Base-by-base conservation (phyloP, 116 monocot species). In the Cymodocea nodosa region DNA sequence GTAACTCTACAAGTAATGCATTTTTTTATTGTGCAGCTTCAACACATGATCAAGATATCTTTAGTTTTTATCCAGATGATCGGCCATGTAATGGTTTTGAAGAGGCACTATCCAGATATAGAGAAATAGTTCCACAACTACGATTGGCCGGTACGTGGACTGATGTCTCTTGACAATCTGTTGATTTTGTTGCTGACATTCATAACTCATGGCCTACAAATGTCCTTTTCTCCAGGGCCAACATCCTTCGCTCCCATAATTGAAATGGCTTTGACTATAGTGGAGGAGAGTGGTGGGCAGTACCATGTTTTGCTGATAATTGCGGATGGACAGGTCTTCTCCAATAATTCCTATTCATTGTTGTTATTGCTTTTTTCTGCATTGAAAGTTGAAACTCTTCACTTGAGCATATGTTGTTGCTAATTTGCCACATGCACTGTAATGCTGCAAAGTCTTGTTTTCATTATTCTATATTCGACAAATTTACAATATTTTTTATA, bases 241-340 rank as follows among this genome's bases (percentile, higher is more conserved):
- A 90, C 90, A 50, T 90, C 86, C 4, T 90, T 90, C 74, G 76
- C 86, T 68, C 90, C 90, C 34, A 79, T 90, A 15, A 83, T 90
- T 75, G 83, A 86, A 76, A 85, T 78, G 81, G 85, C 90, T 50
- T 86, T 81, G 71, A 80, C 78, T 22, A 86, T 83, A 67, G 83
- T 90, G 35, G 86, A 83, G 63, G 54, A 80, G 56, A 90, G 86
- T 72, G 85, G 86, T 61, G 90, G 90, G 8, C 86, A 86, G 37
- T 90, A 86, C 68, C 90, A 90, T 86, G 90, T 90, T 75, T 68
- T 90, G 50, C n/a, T 90, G 72, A 90, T 90, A 68, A 86, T 90
- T 77, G 86, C 90, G 59, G 86, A 90, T 73, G 90, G 90, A 24
- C 90, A 90, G 86, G 74, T 74, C 66, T 52, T 52, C 15, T 19